Percentiles rank a stretch among this genome's conserved stretches.
These are phyloP conservation scores for Bipolaris bicolor DNA, from an alignment of 2,329 filamentous ascomycete species.

Conservation along the genomic window DNA sequence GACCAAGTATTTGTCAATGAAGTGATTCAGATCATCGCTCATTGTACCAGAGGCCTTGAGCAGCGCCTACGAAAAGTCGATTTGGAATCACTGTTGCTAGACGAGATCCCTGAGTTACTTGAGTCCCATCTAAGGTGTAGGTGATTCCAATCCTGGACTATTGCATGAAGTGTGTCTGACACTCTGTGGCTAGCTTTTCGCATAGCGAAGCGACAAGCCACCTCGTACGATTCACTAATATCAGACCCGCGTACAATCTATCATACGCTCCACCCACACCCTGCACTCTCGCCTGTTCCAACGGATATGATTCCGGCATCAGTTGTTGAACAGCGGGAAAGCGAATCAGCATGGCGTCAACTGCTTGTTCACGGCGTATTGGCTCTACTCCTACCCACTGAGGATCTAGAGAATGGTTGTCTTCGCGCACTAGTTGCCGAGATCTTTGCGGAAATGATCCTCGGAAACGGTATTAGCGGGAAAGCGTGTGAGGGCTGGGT, in stretches of 20 bases:
- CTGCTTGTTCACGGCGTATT: constrained; percentile 83
- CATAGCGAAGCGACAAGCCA: constrained; percentile 63
- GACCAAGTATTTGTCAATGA: constrained; percentile 89
- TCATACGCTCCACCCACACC: constrained; percentile 81
- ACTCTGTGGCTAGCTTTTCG: constrained; percentile 68
- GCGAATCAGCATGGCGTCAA: constrained; percentile 84
- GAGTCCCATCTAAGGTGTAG: constrained; percentile 80
- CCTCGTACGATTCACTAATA: constrained; percentile 64
- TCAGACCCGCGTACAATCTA: constrained; percentile 73
- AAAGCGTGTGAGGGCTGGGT: constrained; percentile 88
- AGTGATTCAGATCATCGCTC: constrained; percentile 87
- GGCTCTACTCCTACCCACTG: constrained; percentile 84
- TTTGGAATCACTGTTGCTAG: constrained; percentile 79
- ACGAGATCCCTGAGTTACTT: constrained; percentile 84
- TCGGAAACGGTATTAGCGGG: constrained; percentile 80
- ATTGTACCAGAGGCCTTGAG: constrained; percentile 87
- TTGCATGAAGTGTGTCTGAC: constrained; percentile 35
- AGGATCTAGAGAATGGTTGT: constrained; percentile 88
- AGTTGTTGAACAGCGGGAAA: constrained; percentile 68
- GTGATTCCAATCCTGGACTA: constrained; percentile 35
- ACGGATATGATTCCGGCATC: constrained; percentile 58
- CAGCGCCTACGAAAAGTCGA: constrained; percentile 83
- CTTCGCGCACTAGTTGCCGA: constrained; percentile 83
- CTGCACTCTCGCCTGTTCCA: constrained; percentile 79
- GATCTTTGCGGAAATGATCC: constrained; percentile 86